A percentile compares a stretch with the other conserved stretches of the same genome.
Conservation (phyloP, 2,329 filamentous ascomycete species). For the Hymenoscyphus repandus region DNA sequence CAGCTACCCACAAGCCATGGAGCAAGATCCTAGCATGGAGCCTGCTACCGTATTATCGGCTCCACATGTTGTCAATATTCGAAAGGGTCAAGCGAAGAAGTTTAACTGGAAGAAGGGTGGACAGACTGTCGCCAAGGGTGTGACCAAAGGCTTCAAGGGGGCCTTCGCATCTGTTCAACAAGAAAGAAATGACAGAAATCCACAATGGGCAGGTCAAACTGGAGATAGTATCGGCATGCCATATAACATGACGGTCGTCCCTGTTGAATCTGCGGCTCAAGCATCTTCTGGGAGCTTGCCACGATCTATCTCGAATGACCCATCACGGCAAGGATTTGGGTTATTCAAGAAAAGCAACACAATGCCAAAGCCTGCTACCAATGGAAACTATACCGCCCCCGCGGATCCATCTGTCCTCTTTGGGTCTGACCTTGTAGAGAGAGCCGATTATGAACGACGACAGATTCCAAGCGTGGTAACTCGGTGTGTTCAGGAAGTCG, state of each 20-base stretch:
- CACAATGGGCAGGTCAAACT: conserved; percentile 47
- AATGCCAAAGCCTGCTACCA: conserved; percentile 46
- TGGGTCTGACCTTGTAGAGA: conserved; percentile 80
- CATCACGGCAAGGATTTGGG: conserved; percentile 49
- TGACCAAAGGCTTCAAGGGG: conserved; percentile 89
- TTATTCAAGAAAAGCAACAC: conserved; percentile 53
- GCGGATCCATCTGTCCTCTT: conserved; percentile 65
- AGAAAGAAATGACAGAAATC: conserved; percentile 49
- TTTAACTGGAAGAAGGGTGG: conserved; percentile 99
- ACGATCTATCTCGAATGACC: conserved; percentile 25
- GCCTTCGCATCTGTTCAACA: conserved; percentile 59
- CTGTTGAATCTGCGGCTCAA: conserved; percentile 41
- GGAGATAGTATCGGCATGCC: conserved; percentile 64
- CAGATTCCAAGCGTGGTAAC: conserved; percentile 88
- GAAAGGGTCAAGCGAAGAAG: conserved; percentile 85
- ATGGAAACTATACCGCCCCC: conserved; percentile 33
- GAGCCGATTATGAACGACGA: conserved; percentile 81
- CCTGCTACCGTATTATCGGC: conserved; percentile 36
- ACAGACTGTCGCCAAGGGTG: conserved; percentile 88
- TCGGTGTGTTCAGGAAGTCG: conserved; percentile 94
- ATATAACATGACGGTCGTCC: conserved; percentile 61
- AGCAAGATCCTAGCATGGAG: conserved; percentile 30
- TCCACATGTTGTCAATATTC: conserved; percentile 92
- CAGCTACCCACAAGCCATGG: conserved; percentile 30
- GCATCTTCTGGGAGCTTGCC: conserved; percentile 20